phyloP scores from a whole-genome alignment of 148 eudicot species.

The Rhododendron henanense region DNA sequence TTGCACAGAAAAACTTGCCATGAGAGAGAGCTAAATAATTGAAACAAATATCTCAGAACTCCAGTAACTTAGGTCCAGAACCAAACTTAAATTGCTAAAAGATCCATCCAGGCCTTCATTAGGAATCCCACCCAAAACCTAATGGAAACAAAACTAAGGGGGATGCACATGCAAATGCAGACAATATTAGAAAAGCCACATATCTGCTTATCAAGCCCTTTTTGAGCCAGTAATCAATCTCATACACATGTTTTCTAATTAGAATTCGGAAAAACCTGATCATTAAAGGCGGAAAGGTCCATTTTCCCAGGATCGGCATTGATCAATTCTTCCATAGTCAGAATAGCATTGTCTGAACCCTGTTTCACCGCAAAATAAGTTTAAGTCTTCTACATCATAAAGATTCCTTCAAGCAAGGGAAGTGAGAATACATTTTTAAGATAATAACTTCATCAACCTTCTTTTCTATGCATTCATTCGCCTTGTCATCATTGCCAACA shows the following conservation, averaged over 20 bases:
- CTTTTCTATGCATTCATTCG: too few relatives aligned
- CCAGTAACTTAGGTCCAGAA: neutral
- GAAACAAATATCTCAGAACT: neutral
- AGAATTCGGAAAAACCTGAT: slow-evolving; percentile 1
- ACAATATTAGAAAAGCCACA: neutral
- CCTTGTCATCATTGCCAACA: too few relatives aligned
- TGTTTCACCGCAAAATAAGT: neutral
- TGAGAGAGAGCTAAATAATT: neutral
- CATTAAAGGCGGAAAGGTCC: slow-evolving; percentile 44
- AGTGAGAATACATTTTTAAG: slow-evolving; percentile 7
- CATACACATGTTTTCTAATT: neutral
- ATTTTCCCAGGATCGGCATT: slow-evolving; percentile 41
- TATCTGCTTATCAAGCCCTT: neutral
- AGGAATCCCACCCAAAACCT: neutral
- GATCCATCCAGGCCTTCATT: neutral
- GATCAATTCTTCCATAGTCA: slow-evolving; percentile 57
- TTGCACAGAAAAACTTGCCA: neutral
- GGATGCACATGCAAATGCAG: neutral
- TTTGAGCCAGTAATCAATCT: neutral
- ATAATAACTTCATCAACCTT: too few relatives aligned
- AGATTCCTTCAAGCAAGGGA: slow-evolving; percentile 19
- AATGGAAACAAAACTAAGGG: neutral
- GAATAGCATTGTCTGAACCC: neutral
- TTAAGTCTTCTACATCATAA: neutral
- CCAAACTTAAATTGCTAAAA: neutral